Percentiles rank a stretch among this genome's conserved stretches.
Evolutionary conservation across 305 asterid genomes (phyloP).

Genomic region (Solanum hybrid): DNA sequence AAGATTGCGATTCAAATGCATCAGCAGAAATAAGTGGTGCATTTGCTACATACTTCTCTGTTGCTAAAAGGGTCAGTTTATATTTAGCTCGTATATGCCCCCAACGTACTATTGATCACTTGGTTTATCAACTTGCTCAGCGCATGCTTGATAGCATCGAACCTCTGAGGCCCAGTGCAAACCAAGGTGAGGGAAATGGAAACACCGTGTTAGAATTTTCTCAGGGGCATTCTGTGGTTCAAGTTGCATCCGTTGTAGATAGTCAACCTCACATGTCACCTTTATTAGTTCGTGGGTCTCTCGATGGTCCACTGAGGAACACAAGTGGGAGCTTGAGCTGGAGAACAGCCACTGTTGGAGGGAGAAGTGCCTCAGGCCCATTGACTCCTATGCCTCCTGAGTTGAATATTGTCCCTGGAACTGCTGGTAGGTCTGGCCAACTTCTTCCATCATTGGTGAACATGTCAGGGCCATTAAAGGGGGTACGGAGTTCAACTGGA

Average conservation of each 20-base stretch:
- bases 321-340: slow-evolving; percentile 96
- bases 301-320: slow-evolving; percentile 90
- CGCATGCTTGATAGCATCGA: slow-evolving; percentile 94
- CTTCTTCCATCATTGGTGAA: slow-evolving; percentile 87
- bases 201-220: slow-evolving; percentile 81
- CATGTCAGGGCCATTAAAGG: slow-evolving; percentile 98
- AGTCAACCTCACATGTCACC: slow-evolving; percentile 99
- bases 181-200: slow-evolving; percentile 64
- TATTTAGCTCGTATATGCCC: slow-evolving; percentile 98
- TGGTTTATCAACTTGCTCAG: slow-evolving; percentile 97
- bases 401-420: slow-evolving; percentile 70
- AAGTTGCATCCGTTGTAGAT: slow-evolving; percentile 66
- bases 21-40: slow-evolving; percentile 99
- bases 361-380: slow-evolving; percentile 96
- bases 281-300: slow-evolving; percentile 87
- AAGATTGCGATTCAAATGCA: slow-evolving; percentile 99
- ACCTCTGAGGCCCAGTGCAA: slow-evolving; percentile 53
- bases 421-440: slow-evolving; percentile 93
- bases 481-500: slow-evolving; percentile 94
- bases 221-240: slow-evolving; percentile 79
- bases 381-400: slow-evolving; percentile 92
- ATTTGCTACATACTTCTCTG: slow-evolving; percentile 95
- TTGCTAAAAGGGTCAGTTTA: slow-evolving; percentile 92
- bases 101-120: slow-evolving; percentile 93
- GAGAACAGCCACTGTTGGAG: slow-evolving; percentile 95